These are phyloP conservation scores for Eucalyptus curtisii DNA, from an alignment of 345 rosid genomes.

Conservation along the genomic window DNA sequence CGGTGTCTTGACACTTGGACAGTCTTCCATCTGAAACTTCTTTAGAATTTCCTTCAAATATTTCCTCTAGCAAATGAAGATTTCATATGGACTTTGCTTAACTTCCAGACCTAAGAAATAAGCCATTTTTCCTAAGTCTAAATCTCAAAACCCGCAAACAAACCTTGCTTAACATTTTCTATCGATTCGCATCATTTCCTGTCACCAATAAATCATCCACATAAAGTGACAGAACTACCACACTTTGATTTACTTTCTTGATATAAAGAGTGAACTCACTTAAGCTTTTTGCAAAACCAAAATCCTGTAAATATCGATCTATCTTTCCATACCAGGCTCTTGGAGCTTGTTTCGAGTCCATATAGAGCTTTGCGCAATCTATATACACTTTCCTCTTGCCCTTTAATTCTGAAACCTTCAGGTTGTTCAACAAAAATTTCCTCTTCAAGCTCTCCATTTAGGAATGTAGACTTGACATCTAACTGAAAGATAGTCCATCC, in stretches of 20 bases:
- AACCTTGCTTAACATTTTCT: not conserved
- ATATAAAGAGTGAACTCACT: too few species aligned
- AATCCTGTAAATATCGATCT: not conserved
- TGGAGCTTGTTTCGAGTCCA: not conserved
- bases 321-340: too few species aligned
- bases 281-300: not conserved
- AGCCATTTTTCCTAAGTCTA: too few species aligned
- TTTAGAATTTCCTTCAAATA: too few species aligned
- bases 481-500: not conserved
- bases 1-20: too few species aligned
- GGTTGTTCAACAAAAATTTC: not conserved
- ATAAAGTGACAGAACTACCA: not conserved
- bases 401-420: not conserved
- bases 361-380: not conserved
- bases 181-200: not conserved
- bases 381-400: not conserved
- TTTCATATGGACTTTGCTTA: too few species aligned
- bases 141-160: not conserved
- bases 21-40: too few species aligned
- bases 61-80: too few species aligned
- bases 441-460: not conserved
- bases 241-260: not conserved
- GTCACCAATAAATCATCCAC: not conserved
- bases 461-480: not conserved
- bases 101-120: too few species aligned